These are phyloP conservation scores for Lactarius sp. DNA, from an alignment of 768 basidiomycete species.

Conservation along the genomic window DNA sequence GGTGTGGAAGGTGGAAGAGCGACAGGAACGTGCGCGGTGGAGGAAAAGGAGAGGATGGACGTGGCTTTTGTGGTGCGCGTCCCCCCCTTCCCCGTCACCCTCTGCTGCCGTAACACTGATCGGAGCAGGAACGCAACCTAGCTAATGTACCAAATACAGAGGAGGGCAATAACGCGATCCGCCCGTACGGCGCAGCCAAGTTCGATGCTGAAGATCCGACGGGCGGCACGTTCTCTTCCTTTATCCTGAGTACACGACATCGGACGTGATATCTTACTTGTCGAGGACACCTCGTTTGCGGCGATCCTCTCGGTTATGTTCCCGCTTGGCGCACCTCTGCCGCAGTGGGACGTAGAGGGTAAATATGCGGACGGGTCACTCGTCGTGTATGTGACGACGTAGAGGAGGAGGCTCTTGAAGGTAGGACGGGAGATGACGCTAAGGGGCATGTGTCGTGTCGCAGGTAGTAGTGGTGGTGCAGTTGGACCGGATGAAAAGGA, in stretches of 20 bases:
- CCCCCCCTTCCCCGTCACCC: background rate
- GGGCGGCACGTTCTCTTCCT: slow-evolving; percentile 69
- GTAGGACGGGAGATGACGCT: slow-evolving; percentile 89
- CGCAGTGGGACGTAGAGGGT: slow-evolving; percentile 69
- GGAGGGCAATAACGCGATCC: slow-evolving; percentile 43
- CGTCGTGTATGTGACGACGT: slow-evolving; percentile 80
- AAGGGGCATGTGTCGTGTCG: slow-evolving; percentile 63
- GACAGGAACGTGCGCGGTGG: slow-evolving; percentile 45
- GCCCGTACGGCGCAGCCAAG: slow-evolving; percentile 49
- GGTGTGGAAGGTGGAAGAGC: slow-evolving; percentile 48
- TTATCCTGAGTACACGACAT: slow-evolving; percentile 85
- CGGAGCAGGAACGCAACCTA: slow-evolving; percentile 65
- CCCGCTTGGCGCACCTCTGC: slow-evolving; percentile 52
- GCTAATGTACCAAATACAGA: slow-evolving; percentile 49
- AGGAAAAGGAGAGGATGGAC: slow-evolving; percentile 49
- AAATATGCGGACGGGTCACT: slow-evolving; percentile 64
- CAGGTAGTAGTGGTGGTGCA: slow-evolving; percentile 40
- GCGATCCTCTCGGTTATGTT: slow-evolving; percentile 81
- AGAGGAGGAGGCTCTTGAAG: slow-evolving; percentile 72
- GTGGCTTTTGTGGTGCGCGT: slow-evolving; percentile 59
- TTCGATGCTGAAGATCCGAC: slow-evolving; percentile 64
- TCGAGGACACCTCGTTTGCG: slow-evolving; percentile 78
- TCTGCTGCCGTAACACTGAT: slow-evolving; percentile 1
- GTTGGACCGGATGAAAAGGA: slow-evolving; percentile 51
- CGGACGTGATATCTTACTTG: slow-evolving; percentile 82